These are phyloP conservation scores for Ichthyophthirius multifiliis DNA, from an alignment of 169 alveolate species.

Conservation along the genomic window DNA sequence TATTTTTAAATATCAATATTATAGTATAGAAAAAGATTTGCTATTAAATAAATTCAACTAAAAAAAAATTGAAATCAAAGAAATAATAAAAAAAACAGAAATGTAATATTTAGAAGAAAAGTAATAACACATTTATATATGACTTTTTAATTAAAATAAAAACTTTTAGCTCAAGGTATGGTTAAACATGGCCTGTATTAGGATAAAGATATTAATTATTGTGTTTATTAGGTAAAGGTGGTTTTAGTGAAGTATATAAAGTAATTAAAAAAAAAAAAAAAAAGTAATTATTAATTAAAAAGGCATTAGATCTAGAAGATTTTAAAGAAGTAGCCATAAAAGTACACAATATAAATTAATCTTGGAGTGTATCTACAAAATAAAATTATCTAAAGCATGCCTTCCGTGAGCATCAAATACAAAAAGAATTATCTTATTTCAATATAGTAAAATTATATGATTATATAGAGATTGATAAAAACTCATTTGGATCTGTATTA, in stretches of 20 bases:
- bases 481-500: slow-evolving; percentile 84
- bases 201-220: slow-evolving; percentile 67
- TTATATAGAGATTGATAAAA: slow-evolving; percentile 84
- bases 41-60: background rate
- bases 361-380: slow-evolving; percentile 80
- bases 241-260: slow-evolving; percentile 88
- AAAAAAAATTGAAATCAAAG: background rate
- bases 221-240: slow-evolving; percentile 86
- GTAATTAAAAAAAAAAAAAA: background rate
- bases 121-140: background rate
- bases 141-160: background rate
- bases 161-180: background rate
- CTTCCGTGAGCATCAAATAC: slow-evolving; percentile 85
- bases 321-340: slow-evolving; percentile 84
- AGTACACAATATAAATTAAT: slow-evolving; percentile 82
- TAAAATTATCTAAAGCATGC: slow-evolving; percentile 88
- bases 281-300: background rate
- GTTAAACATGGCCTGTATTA: slow-evolving; percentile 39
- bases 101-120: background rate
- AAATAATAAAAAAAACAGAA: background rate
- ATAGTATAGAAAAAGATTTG: background rate
- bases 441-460: slow-evolving; percentile 84
- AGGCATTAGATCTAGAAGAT: slow-evolving; percentile 82
- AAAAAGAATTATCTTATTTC: slow-evolving; percentile 76
- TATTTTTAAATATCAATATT: background rate